phyloP scores from a whole-genome alignment of 148 eudicot species.

The Hydrangea macrophylla region DNA sequence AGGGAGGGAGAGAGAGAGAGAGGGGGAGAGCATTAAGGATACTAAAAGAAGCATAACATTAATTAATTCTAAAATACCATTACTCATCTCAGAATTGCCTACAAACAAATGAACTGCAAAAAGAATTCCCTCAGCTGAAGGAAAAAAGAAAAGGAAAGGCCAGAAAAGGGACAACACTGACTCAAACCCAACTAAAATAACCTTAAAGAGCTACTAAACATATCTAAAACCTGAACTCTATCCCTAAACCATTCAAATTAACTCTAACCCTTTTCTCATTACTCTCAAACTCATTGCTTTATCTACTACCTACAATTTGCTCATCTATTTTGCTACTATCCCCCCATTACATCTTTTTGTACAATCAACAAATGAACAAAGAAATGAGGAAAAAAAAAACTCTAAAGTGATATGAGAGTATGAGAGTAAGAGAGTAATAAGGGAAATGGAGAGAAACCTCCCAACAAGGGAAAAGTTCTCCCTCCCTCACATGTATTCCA shows the following conservation, averaged over 20 bases:
- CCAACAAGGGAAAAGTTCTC: slow-evolving; percentile 11
- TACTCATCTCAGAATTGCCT: slow-evolving; percentile 20
- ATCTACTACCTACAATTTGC: slow-evolving; percentile 30
- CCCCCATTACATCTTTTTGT: slow-evolving; percentile 33
- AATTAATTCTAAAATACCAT: slow-evolving; percentile 5
- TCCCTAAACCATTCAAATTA: slow-evolving; percentile 25
- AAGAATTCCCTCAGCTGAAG: slow-evolving; percentile 30
- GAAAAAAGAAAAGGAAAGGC: slow-evolving; percentile 8
- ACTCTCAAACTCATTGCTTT: slow-evolving; percentile 21
- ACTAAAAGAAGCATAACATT: not conserved
- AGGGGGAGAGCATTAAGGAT: too few species aligned
- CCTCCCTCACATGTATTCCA: slow-evolving; percentile 23
- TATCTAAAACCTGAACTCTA: slow-evolving; percentile 15
- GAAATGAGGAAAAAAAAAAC: slow-evolving; percentile 5
- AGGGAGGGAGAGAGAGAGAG: too few species aligned
- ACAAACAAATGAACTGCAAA: slow-evolving; percentile 37
- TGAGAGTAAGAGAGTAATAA: slow-evolving; percentile 21
- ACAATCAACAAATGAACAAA: slow-evolving; percentile 45
- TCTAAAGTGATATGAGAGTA: not conserved
- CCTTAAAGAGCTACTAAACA: slow-evolving; percentile 23
- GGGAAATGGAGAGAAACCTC: slow-evolving; percentile 18
- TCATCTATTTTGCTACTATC: slow-evolving; percentile 31
- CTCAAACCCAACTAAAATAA: slow-evolving; percentile 20
- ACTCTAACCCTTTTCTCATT: slow-evolving; percentile 21
- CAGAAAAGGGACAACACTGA: slow-evolving; percentile 16